Base-by-base conservation (phyloP, 306 rosid genomes). In the Cucumis sativus region DNA sequence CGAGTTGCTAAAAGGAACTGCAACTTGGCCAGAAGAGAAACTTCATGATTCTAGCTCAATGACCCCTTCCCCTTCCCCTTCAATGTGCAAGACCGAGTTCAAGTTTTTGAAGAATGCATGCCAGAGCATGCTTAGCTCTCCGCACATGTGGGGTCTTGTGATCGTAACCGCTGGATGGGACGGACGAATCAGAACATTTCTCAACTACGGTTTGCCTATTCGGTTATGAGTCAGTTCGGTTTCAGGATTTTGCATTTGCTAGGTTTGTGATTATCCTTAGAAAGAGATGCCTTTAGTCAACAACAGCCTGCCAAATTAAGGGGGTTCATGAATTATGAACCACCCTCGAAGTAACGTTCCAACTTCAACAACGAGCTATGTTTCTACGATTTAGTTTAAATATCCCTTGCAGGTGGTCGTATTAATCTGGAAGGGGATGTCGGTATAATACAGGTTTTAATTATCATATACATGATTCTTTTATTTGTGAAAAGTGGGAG, bases 21-120 rank as follows among this genome's bases (percentile, higher is more conserved):
- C 98, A 2, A 91, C 97, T 9, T 93, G 97, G 95, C 98, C 97
- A 0, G 98, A 89, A 79, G 97, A 91, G 80, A 81, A 85, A 3
- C 96, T 89, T 79, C 77, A 92, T 0, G 64, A 81, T 63, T 88
- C 90, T 18, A 49, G 60, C 56, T 51, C 76, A 16, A 72, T 74
- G 13, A 16, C 82, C 5, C 76, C 70, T 60, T 85, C 88, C 39
- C 86, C 93, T 64, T 54, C 73, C 45, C 86, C 93, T 64, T 54
- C 73, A 57, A 83, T 85, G 80, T 73, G 87, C 65, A 89, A 85
- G 69, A 91, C 97, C 14, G 91, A 93, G 84, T 86, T 85, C 86
- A 89, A 79, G 84, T 78, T 93, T 79, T 86, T 93, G 88, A 91
- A 75, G 88, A 86, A 74, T 79, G 92, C 98, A 57, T 87, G 92